Base-by-base conservation (phyloP, 352 stramenopile genomes). In the Halophytophthora polymorphica region DNA sequence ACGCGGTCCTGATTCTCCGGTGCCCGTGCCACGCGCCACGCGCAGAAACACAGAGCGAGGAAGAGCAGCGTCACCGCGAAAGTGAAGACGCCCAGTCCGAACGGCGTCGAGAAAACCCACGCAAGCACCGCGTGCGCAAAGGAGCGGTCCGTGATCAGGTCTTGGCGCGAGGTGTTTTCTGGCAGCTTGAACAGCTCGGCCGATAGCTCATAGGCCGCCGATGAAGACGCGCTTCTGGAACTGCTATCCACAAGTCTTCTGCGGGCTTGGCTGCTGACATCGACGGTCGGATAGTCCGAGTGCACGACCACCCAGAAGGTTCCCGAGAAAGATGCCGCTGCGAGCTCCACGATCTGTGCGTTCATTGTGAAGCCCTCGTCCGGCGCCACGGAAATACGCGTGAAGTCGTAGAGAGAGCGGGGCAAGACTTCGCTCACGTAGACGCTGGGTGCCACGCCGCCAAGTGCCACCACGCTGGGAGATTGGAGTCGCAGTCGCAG, bases 231-330 rank as follows among this genome's bases (percentile, higher is more conserved):
- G 21, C 38, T 40, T 42, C 19, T 45, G 15, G n/a, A 6, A 7
- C 25, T 49, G 2, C 36, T 36, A 0, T 3, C 13, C 8, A 62
- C 31, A 45, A 33, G 17, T 23, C 38, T 17, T 7, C 17, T 47
- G n/a, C 56, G 45, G 10, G n/a, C 10, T 31, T 31, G 25, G 15
- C 8, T 47, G 19, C 38, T 55, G 31, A 38, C 25, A 23, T 33
- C 44, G 5, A 50, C 66, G 2, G 64, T 54, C 23, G 69, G 69
- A 36, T 84, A 81, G 12, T 86, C 64, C 6, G 79, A 71, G 63
- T 88, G 84, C 33, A 93, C 71, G 51, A 87, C 71, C 19, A 90
- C 76, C 76, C 76, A 90, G 54, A 85, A 90, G 22, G 78, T 64
- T 0, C 77, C 83, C 3, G 81, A 70, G 43, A 86, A 70, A 13